A percentile compares a stretch with the other conserved stretches of the same genome.
Evolutionary conservation across 2,329 filamentous ascomycete genomes (phyloP).

Genomic region (Leptodontidium sp.): DNA sequence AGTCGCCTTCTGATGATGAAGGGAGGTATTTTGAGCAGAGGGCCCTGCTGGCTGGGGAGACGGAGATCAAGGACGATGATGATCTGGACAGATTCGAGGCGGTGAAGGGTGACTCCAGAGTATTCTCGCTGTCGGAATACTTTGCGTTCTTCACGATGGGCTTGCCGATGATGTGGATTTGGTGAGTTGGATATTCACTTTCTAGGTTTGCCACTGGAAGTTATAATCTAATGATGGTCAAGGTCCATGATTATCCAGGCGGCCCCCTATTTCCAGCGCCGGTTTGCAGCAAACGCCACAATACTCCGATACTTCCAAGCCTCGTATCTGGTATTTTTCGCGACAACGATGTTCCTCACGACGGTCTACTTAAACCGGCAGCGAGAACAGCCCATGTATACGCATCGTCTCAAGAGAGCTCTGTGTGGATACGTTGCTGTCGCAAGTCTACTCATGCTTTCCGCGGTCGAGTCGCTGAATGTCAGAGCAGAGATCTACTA

Average conservation of each 20-base stretch:
- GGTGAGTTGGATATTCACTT: background rate
- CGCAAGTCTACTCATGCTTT: background rate
- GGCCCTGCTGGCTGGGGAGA: conserved; percentile 2
- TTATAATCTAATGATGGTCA: background rate
- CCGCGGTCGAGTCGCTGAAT: background rate
- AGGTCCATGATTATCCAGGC: conserved; percentile 11
- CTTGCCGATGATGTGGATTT: conserved; percentile 13
- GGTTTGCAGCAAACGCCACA: conserved; percentile 8
- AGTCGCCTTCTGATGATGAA: background rate
- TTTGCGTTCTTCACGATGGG: conserved; percentile 13
- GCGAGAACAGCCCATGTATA: conserved; percentile 8
- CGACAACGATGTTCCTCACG: conserved; percentile 7
- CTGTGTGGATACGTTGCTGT: background rate
- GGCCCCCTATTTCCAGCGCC: background rate
- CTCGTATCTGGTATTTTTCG: background rate
- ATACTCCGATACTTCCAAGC: conserved; percentile 10
- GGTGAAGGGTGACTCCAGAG: conserved; percentile 6
- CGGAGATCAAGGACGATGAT: background rate
- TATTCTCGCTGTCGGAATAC: conserved; percentile 9
- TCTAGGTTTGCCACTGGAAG: background rate
- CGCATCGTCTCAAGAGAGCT: conserved; percentile 1
- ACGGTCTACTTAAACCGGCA: conserved; percentile 1
- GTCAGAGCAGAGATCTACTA: conserved; percentile 1
- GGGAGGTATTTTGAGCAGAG: background rate
- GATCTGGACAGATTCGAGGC: conserved; percentile 11